A percentile compares a stretch with the other conserved stretches of the same genome.
Conservation (phyloP, 345 rosid genomes). For the Triadica sebifera region DNA sequence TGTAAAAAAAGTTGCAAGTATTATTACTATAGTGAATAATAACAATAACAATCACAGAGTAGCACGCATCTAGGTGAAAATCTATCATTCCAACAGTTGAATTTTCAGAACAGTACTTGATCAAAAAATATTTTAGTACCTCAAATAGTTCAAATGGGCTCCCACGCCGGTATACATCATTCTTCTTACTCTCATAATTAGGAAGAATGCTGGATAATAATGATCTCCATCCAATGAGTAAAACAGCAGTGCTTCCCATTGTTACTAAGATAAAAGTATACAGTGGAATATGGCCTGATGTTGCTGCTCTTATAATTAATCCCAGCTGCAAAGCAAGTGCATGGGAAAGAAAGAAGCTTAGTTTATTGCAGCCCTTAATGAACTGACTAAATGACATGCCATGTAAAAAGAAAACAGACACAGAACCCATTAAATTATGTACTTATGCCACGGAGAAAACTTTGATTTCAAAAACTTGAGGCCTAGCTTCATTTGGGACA, state of each 20-base stretch:
- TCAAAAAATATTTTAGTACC: conserved; percentile 40
- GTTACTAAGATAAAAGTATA: conserved; percentile 57
- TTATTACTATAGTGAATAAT: background rate
- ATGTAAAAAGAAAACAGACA: background rate
- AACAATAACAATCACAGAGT: background rate
- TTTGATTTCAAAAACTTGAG: background rate
- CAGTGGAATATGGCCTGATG: conserved; percentile 57
- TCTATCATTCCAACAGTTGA: background rate
- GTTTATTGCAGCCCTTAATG: background rate
- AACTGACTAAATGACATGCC: conserved; percentile 5
- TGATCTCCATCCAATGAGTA: conserved; percentile 75
- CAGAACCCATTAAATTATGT: background rate
- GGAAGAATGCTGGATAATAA: conserved; percentile 54
- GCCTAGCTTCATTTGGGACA: conserved; percentile 2
- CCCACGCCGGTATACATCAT: conserved; percentile 67
- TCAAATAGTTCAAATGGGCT: conserved; percentile 88
- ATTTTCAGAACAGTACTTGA: background rate
- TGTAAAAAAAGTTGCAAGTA: background rate
- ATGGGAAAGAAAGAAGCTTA: conserved; percentile 10
- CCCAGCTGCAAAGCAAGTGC: conserved; percentile 50
- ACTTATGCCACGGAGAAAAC: background rate
- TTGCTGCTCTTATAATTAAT: conserved; percentile 46
- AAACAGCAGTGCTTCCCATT: conserved; percentile 68
- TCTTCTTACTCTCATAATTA: conserved; percentile 49
- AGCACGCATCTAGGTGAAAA: background rate